Evolutionary conservation across 305 asterid species (phyloP).

Genomic region (Solanum hybrid): DNA sequence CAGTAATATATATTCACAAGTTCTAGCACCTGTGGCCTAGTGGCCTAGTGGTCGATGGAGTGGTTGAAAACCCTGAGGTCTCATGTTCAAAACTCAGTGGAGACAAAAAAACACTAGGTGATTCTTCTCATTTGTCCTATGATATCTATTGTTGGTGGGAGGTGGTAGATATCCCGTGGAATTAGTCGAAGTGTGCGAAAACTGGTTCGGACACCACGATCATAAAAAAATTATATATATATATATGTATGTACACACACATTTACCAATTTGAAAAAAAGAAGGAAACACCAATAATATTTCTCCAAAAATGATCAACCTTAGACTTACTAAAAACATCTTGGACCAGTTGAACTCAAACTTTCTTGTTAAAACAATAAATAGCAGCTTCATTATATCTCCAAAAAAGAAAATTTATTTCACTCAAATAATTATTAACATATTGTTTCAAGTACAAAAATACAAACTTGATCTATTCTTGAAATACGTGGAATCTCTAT

Average conservation of each 20-base stretch:
- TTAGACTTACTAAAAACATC: background rate
- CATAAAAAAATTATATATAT: background rate
- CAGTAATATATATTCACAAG: background rate
- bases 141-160: background rate
- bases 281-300: background rate
- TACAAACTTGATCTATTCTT: background rate
- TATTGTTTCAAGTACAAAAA: background rate
- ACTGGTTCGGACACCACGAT: background rate
- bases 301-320: background rate
- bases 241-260: background rate
- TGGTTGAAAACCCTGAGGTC: background rate
- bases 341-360: background rate
- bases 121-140: background rate
- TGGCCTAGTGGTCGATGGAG: background rate
- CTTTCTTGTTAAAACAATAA: background rate
- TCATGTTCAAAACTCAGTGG: background rate
- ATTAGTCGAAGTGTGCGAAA: background rate
- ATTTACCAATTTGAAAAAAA: background rate
- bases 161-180: background rate
- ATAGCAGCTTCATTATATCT: background rate
- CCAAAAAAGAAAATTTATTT: background rate
- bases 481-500: background rate
- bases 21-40: background rate
- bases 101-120: background rate
- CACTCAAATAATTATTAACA: background rate